phyloP scores from a whole-genome alignment of 129 eudicot genomes.

The Flaveria brownii region DNA sequence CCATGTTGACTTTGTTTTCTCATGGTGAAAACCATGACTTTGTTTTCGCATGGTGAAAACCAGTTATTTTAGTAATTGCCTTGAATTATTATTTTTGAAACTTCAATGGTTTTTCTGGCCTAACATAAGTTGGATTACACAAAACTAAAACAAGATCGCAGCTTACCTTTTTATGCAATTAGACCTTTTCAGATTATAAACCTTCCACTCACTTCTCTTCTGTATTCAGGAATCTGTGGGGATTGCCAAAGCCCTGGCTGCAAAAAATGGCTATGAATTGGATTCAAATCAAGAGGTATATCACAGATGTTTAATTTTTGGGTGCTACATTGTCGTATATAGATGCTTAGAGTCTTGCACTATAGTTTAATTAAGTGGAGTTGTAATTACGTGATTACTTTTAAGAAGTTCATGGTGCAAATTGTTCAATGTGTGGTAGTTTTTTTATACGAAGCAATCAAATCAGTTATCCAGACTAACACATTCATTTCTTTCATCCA shows the following conservation, averaged over 20 bases:
- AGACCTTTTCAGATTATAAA: conserved; percentile 4
- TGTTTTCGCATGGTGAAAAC: not conserved
- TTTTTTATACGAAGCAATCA: conserved; percentile 12
- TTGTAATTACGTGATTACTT: conserved; percentile 14
- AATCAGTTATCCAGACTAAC: conserved; percentile 14
- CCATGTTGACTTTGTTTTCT: not conserved
- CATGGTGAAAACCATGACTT: conserved; percentile 5
- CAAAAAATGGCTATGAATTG: conserved; percentile 94
- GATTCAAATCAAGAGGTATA: conserved; percentile 98
- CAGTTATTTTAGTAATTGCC: not conserved
- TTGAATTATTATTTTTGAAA: not conserved
- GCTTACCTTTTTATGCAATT: not conserved
- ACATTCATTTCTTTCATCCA: conserved; percentile 35
- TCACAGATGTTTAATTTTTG: not conserved
- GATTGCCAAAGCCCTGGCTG: conserved; percentile 97
- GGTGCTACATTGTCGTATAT: conserved; percentile 1
- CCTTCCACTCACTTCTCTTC: conserved; percentile 5
- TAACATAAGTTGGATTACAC: not conserved
- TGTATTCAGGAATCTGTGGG: conserved; percentile 90
- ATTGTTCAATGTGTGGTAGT: not conserved
- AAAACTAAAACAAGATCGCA: not conserved
- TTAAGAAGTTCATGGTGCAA: conserved; percentile 13
- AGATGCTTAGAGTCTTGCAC: not conserved
- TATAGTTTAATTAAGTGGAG: not conserved
- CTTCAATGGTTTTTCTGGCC: conserved; percentile 2